Percentiles rank a stretch among this genome's conserved stretches.
phyloP scores from a whole-genome alignment of 1,139 yeast genomes.

The Pichia terricola region DNA sequence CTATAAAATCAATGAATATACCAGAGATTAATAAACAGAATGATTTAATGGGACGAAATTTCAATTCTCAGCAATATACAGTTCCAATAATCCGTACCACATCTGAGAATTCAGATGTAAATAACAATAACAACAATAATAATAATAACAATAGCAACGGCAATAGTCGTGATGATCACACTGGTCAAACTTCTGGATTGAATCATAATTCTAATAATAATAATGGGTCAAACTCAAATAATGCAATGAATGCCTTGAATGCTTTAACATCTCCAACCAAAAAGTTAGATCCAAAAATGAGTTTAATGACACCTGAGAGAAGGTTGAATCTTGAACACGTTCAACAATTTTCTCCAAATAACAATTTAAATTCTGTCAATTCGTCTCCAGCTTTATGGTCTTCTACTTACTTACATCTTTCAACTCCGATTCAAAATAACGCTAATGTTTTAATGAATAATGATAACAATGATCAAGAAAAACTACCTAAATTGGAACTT shows the following conservation, averaged over 20 bases:
- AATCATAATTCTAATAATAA: too few relatives aligned
- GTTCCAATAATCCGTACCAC: constrained; percentile 2
- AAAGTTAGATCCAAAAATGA: constrained; percentile 8
- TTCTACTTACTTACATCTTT: constrained; percentile 57
- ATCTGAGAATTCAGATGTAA: too few relatives aligned
- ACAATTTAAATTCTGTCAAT: constrained; percentile 28
- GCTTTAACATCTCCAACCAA: constrained; percentile 8
- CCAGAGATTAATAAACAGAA: constrained; percentile 13
- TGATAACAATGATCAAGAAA: constrained; percentile 4
- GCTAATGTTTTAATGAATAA: neutral
- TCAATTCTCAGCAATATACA: neutral
- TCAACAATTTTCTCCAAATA: constrained; percentile 26
- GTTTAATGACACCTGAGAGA: constrained; percentile 11
- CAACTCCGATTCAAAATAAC: constrained; percentile 39
- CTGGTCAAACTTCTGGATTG: too few relatives aligned
- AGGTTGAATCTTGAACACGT: constrained; percentile 6
- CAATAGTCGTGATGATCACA: too few relatives aligned
- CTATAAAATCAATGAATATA: constrained; percentile 22
- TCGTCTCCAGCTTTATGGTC: constrained; percentile 66
- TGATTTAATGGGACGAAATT: too few relatives aligned
- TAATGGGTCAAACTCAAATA: neutral
- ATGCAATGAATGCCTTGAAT: constrained; percentile 1
- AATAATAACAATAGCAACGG: too few relatives aligned
- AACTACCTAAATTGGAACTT: constrained; percentile 15
- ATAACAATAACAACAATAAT: too few relatives aligned